Base-by-base conservation (phyloP, 2,329 filamentous ascomycete species). In the Chaetoscypha palmicola region DNA sequence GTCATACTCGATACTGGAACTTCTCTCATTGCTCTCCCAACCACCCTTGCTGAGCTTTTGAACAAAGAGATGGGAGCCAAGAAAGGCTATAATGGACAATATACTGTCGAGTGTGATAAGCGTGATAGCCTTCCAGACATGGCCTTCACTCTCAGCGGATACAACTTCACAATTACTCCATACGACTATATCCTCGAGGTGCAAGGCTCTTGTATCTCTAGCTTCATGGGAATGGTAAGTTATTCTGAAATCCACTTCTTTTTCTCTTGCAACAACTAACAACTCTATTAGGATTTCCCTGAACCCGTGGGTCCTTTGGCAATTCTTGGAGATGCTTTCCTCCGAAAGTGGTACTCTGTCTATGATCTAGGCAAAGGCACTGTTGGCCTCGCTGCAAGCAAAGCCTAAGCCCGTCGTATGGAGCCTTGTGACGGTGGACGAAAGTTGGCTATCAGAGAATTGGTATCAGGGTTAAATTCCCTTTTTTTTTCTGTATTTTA, bases 1-100 rank as follows among this genome's bases (percentile, higher is more conserved):
- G 87, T 89, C 59, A 96, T 98, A 55, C 86, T 98, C 49, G 92
- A 98, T 76, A 98, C 92, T 44, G 92, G 92, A 61, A 98, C 92
- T 64, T 98, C 94, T 37, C 81, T 98, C 66, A 96, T 96, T 68
- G 89, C 91, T 58, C 85, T 98, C 46, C 92, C 92, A 59, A 84
- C 79, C 58, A 83, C 86, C 61, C 78, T 97, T 56, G 91, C 92
- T 46, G 92, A 97, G 73, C 84, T 98, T 53, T 76, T 98, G 70
- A 98, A 98, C 79, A 83, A 86, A 70, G 83, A 96, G 73, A 96
- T 98, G 52, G 92, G 92, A 53, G 92, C 92, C 56, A 96, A 94
- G 81, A 98, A 97, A 81, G 79, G 85, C 50, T 98, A 83, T 73
- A 94, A 91, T 66, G 92, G 92, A 60, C 92, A 98, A 73, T 98